These are phyloP conservation scores for Neopestalotiopsis clavispora DNA, from an alignment of 2,329 filamentous ascomycete genomes.

Conservation along the genomic window DNA sequence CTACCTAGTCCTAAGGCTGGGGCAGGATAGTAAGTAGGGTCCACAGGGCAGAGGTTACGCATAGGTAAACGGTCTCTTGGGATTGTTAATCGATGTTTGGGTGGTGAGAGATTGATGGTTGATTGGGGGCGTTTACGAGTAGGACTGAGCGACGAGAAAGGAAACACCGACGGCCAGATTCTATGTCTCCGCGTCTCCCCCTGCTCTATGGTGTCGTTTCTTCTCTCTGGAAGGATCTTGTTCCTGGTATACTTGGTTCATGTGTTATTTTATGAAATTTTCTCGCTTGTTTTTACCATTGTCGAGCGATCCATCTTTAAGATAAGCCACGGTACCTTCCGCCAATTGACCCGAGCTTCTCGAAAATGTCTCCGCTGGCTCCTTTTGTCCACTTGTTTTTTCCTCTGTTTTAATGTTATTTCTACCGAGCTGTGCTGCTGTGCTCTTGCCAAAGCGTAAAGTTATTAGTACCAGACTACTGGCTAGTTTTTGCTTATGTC, in stretches of 20 bases:
- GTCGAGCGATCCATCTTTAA: background rate
- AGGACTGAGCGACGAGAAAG: background rate
- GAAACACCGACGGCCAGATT: background rate
- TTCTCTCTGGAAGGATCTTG: background rate
- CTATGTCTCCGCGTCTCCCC: background rate
- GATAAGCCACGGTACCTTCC: background rate
- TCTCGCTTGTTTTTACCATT: background rate
- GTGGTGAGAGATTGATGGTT: background rate
- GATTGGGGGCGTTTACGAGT: background rate
- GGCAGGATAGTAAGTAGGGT: background rate
- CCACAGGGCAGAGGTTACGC: conserved; percentile 12
- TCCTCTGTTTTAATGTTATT: background rate
- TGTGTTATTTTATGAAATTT: background rate
- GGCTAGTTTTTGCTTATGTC: background rate
- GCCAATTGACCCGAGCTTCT: background rate
- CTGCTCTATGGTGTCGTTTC: background rate
- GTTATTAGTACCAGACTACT: background rate
- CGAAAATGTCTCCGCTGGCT: background rate
- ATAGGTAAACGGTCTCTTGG: background rate
- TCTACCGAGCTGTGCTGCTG: background rate
- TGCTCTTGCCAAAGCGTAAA: background rate
- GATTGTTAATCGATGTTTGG: background rate
- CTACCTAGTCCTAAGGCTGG: conserved; percentile 2
- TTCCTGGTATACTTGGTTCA: background rate
- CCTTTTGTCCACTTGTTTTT: background rate